phyloP scores from a whole-genome alignment of 495 filamentous ascomycete genomes.

The Hyaloscypha variabilis region DNA sequence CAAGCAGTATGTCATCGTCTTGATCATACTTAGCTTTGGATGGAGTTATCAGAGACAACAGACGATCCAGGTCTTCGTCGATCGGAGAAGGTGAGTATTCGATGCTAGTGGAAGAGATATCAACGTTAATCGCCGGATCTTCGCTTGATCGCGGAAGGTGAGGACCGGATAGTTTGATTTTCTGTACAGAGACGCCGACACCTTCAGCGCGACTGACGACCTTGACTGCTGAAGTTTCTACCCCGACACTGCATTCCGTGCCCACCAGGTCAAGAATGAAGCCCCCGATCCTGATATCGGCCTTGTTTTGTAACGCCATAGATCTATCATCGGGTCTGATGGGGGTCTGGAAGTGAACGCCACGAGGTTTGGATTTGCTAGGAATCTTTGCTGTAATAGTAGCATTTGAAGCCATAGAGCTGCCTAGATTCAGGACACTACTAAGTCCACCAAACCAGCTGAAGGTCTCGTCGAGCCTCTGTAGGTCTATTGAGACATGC shows the following conservation, averaged over 20 bases:
- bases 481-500: slow-evolving; percentile 75
- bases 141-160: slow-evolving; percentile 50
- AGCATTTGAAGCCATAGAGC: slow-evolving; percentile 75
- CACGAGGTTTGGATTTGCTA: slow-evolving; percentile 48
- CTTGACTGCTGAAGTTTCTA: slow-evolving; percentile 81
- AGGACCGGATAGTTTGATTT: slow-evolving; percentile 73
- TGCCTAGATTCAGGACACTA: slow-evolving; percentile 84
- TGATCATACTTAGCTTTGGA: slow-evolving; percentile 90
- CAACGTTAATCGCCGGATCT: slow-evolving; percentile 52
- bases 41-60: slow-evolving; percentile 86
- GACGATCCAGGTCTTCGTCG: slow-evolving; percentile 76
- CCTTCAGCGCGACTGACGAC: slow-evolving; percentile 70
- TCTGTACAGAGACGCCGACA: slow-evolving; percentile 72
- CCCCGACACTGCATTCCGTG: slow-evolving; percentile 69
- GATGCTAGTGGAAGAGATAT: slow-evolving; percentile 62
- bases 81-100: slow-evolving; percentile 76
- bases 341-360: slow-evolving; percentile 74
- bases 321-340: slow-evolving; percentile 48
- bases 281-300: slow-evolving; percentile 77
- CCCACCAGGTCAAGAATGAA: slow-evolving; percentile 73
- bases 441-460: slow-evolving; percentile 91
- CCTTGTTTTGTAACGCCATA: slow-evolving; percentile 60
- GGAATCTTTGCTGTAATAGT: slow-evolving; percentile 48
- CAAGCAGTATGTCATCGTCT: slow-evolving; percentile 92
- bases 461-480: slow-evolving; percentile 82